phyloP scores from a whole-genome alignment of 2,329 filamentous ascomycete species.

The Fusarium solani-melongenae region DNA sequence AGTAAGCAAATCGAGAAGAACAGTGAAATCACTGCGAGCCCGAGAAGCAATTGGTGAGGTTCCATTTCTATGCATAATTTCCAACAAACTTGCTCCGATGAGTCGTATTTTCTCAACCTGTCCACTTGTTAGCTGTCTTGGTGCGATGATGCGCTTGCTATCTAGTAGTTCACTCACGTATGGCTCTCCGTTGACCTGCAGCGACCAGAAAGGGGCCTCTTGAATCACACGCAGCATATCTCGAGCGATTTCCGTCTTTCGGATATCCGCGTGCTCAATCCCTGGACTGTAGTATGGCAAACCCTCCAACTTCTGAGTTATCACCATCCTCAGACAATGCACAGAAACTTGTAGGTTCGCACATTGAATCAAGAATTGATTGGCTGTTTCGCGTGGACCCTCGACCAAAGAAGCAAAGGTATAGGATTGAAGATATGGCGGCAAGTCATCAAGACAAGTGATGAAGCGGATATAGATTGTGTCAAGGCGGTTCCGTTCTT shows the following conservation, averaged over 20 bases:
- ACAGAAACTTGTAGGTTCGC: conserved; percentile 55
- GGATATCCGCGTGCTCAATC: conserved; percentile 46
- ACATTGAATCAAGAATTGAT: conserved; percentile 52
- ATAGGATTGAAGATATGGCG: conserved; percentile 49
- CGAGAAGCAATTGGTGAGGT: conserved; percentile 50
- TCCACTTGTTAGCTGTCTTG: background rate
- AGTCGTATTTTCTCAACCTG: conserved; percentile 55
- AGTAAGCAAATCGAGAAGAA: conserved; percentile 54
- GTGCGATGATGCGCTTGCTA: background rate
- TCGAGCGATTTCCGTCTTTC: conserved; percentile 56
- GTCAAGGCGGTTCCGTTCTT: conserved; percentile 48
- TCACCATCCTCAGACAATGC: conserved; percentile 56
- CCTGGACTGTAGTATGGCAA: conserved; percentile 46
- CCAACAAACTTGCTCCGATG: conserved; percentile 52
- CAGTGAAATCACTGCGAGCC: conserved; percentile 52
- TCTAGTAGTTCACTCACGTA: conserved; percentile 43
- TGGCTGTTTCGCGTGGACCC: conserved; percentile 36
- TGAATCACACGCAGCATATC: conserved; percentile 55
- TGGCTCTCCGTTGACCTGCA: conserved; percentile 54
- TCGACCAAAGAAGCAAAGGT: conserved; percentile 30
- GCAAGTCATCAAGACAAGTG: conserved; percentile 54
- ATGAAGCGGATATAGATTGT: conserved; percentile 53
- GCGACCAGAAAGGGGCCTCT: conserved; percentile 55
- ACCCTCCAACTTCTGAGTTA: conserved; percentile 51
- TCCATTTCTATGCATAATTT: conserved; percentile 53